phyloP scores from a whole-genome alignment of 2,329 filamentous ascomycete genomes.

The Falciphora oryzae region DNA sequence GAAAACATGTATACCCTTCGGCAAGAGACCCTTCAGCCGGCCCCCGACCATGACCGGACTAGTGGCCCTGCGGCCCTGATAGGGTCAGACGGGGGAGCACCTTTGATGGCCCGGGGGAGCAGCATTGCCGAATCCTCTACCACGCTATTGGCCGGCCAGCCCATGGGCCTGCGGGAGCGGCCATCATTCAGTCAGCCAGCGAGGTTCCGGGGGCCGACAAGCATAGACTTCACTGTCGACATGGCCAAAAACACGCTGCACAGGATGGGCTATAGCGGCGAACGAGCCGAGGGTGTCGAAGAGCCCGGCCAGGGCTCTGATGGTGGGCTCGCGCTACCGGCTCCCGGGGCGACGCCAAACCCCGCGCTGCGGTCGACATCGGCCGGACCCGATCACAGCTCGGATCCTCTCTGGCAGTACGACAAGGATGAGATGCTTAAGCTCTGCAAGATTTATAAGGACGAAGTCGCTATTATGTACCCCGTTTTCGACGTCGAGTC shows the following conservation, averaged over 20 bases:
- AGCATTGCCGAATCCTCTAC: constrained; percentile 25
- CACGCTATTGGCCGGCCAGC: constrained; percentile 36
- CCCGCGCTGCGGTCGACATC: not conserved
- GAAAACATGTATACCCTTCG: constrained; percentile 65
- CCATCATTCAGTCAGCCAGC: constrained; percentile 47
- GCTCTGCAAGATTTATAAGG: constrained; percentile 74
- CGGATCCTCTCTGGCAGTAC: constrained; percentile 76
- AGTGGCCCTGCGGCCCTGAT: too few relatives aligned
- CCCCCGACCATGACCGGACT: constrained; percentile 36
- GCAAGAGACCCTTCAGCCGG: constrained; percentile 41
- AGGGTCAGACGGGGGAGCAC: not conserved
- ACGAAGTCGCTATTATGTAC: constrained; percentile 91
- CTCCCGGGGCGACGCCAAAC: not conserved
- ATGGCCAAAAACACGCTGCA: constrained; percentile 82
- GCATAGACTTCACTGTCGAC: constrained; percentile 76
- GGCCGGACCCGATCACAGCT: constrained; percentile 16
- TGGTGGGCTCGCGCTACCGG: constrained; percentile 30
- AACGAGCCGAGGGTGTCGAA: constrained; percentile 54
- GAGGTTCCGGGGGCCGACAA: constrained; percentile 78
- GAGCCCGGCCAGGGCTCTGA: constrained; percentile 37
- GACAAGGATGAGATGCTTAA: constrained; percentile 74
- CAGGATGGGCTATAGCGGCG: constrained; percentile 76
- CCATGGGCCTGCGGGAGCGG: constrained; percentile 27
- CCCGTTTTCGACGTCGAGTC: constrained; percentile 72
- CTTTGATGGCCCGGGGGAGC: not conserved